These are phyloP conservation scores for Cryphonectria parasitica DNA, from an alignment of 2,329 filamentous ascomycete genomes.

Conservation along the genomic window DNA sequence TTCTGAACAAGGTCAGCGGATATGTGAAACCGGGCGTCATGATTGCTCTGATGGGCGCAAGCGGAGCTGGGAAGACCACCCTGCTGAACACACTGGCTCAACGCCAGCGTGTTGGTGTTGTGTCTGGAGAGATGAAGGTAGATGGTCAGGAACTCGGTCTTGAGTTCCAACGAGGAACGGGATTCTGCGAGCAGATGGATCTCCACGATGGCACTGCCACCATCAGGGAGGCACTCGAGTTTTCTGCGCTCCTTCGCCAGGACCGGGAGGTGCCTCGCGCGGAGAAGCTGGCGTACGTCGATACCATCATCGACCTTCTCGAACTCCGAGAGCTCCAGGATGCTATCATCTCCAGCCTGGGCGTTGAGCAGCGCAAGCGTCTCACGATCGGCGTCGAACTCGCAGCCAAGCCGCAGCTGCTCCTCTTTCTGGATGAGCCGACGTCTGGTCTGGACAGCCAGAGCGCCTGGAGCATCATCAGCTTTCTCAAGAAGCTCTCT, in stretches of 20 bases:
- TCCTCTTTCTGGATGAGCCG: constrained; percentile 77
- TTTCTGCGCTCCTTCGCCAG: constrained; percentile 69
- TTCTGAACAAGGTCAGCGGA: constrained; percentile 67
- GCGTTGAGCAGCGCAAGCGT: constrained; percentile 54
- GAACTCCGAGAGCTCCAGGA: constrained; percentile 71
- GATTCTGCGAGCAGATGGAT: constrained; percentile 74
- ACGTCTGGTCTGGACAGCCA: constrained; percentile 76
- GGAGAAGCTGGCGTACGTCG: constrained; percentile 71
- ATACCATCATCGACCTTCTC: constrained; percentile 70
- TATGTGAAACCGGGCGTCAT: constrained; percentile 81
- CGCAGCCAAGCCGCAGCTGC: constrained; percentile 70
- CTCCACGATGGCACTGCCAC: constrained; percentile 69
- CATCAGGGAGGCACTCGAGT: constrained; percentile 69
- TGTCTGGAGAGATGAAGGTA: constrained; percentile 59
- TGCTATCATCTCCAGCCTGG: constrained; percentile 70
- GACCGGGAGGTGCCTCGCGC: constrained; percentile 57
- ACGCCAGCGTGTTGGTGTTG: constrained; percentile 65
- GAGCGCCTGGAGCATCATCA: constrained; percentile 73
- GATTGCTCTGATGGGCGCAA: constrained; percentile 81
- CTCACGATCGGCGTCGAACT: constrained; percentile 77
- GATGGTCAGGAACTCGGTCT: constrained; percentile 65
- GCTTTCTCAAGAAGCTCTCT: constrained; percentile 68
- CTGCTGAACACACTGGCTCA: constrained; percentile 77
- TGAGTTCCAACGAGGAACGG: constrained; percentile 72
- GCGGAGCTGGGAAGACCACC: constrained; percentile 83